phyloP scores from a whole-genome alignment of 768 basidiomycete genomes.

The Mycena crocata region DNA sequence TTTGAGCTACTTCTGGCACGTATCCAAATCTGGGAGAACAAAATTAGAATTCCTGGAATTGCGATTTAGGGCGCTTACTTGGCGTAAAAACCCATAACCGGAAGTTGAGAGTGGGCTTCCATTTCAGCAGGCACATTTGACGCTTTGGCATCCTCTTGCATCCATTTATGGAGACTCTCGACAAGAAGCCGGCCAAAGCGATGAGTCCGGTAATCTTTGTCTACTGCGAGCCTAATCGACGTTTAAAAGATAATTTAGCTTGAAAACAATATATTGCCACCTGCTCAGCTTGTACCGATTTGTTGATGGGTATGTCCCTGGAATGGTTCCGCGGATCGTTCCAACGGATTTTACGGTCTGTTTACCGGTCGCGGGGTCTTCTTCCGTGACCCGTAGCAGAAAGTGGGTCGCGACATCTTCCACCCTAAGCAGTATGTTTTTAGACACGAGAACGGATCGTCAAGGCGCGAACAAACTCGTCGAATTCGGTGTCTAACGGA shows the following conservation, averaged over 20 bases:
- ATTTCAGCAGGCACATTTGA: conserved; percentile 52
- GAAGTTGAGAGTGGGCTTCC: conserved; percentile 77
- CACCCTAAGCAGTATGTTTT: conserved; percentile 52
- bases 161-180: conserved; percentile 69
- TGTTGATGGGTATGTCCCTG: conserved; percentile 47
- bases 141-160: conserved; percentile 54
- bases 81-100: conserved; percentile 78
- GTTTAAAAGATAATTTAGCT: not conserved
- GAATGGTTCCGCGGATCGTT: conserved; percentile 64
- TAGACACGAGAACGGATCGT: conserved; percentile 22
- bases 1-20: conserved; percentile 64
- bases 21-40: conserved; percentile 72
- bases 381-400: conserved; percentile 67
- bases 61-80: conserved; percentile 61
- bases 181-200: conserved; percentile 78
- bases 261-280: not conserved
- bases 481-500: conserved; percentile 78
- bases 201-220: conserved; percentile 71
- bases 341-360: conserved; percentile 74
- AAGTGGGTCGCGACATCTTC: conserved; percentile 78
- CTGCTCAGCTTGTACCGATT: conserved; percentile 75
- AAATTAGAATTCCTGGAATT: conserved; percentile 20
- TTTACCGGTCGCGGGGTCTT: conserved; percentile 20
- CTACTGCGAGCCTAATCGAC: conserved; percentile 64
- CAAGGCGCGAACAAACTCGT: conserved; percentile 63